A percentile compares a stretch with the other conserved stretches of the same genome.
phyloP scores from a whole-genome alignment of 1,139 yeast species.

The Pichia sp. region DNA sequence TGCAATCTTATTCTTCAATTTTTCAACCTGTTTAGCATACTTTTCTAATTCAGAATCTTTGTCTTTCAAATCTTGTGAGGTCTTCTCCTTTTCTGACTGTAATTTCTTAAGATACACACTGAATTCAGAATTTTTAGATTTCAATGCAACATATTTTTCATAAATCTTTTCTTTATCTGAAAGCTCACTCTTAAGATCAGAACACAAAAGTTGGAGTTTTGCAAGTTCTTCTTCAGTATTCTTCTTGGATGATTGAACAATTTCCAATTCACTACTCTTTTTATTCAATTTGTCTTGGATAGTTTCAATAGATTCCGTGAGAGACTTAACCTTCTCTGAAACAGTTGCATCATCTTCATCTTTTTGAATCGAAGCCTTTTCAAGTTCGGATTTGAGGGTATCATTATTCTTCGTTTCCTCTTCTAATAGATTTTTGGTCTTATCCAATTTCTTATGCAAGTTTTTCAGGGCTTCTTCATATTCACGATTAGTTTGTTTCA shows the following conservation, averaged over 20 bases:
- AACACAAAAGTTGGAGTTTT: constrained; percentile 10
- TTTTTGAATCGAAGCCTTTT: background rate
- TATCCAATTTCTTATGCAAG: background rate
- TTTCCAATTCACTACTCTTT: background rate
- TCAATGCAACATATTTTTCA: constrained; percentile 9
- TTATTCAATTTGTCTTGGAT: background rate
- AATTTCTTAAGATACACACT: background rate
- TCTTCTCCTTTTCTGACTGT: constrained; percentile 4
- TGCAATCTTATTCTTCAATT: background rate
- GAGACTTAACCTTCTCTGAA: background rate
- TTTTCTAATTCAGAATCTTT: background rate
- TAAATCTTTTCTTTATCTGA: constrained; percentile 6
- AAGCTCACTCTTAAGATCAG: constrained; percentile 11
- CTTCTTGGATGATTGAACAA: background rate
- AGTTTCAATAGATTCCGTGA: background rate
- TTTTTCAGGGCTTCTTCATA: background rate
- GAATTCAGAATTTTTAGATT: constrained; percentile 6
- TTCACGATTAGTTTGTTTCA: background rate
- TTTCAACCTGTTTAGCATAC: background rate
- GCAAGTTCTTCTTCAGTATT: constrained; percentile 12
- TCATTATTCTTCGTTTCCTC: background rate
- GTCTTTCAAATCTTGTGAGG: background rate
- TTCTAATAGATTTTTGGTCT: background rate
- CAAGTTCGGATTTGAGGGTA: background rate
- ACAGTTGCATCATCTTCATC: background rate